These are phyloP conservation scores for Sophora flavescens DNA, from an alignment of 306 rosid genomes.

Conservation along the genomic window DNA sequence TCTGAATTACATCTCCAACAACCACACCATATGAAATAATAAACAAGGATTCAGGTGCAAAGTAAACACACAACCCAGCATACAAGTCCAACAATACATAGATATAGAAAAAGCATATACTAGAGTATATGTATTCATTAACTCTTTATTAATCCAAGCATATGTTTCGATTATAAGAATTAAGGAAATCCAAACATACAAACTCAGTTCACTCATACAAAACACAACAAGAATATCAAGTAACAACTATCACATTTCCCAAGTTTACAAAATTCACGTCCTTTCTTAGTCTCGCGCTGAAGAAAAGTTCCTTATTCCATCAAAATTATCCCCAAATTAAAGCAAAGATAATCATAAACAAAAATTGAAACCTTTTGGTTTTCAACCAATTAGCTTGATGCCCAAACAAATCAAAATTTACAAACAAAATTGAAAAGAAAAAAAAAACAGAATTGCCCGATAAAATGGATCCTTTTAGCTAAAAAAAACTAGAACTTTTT, in stretches of 20 bases:
- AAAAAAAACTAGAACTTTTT: slow-evolving; percentile 9
- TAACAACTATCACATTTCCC: neutral
- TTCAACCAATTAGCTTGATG: neutral
- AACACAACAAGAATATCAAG: neutral
- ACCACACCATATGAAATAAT: slow-evolving; percentile 9
- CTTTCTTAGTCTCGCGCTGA: neutral
- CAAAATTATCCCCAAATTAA: slow-evolving; percentile 17
- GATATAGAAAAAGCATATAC: neutral
- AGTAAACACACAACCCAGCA: slow-evolving; percentile 5
- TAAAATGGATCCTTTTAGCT: no score
- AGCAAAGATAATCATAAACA: neutral
- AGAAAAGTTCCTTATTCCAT: neutral
- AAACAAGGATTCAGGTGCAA: slow-evolving; percentile 29
- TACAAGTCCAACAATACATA: slow-evolving; percentile 11
- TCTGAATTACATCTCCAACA: no score
- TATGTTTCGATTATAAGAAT: neutral
- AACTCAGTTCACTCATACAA: neutral
- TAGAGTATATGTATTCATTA: neutral
- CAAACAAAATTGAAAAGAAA: neutral
- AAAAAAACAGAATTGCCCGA: neutral
- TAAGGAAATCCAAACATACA: neutral
- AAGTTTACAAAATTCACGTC: slow-evolving; percentile 1
- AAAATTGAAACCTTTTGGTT: neutral
- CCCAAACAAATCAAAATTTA: neutral
- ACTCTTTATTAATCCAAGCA: neutral